Evolutionary conservation across 768 basidiomycete species (phyloP), one percentile per base, ranked within the genome.

Genomic region (Tephrocybe sp.): DNA sequence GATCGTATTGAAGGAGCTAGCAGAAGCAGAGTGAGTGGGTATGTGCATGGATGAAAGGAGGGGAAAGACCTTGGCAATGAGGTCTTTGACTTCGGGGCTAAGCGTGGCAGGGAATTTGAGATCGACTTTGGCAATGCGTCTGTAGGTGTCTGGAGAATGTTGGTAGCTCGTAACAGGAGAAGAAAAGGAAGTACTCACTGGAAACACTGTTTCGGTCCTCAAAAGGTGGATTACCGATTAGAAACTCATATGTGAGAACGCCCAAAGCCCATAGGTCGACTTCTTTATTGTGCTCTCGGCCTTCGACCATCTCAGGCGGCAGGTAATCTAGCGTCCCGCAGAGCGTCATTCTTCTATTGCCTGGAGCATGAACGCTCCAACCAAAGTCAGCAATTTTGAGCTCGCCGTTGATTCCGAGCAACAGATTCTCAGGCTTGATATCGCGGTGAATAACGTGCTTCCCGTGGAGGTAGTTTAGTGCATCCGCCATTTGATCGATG

Each of bases 371-470:
- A 7, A 97, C 93, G 61, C 88, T 93, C 96, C 97, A 99, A 9
- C 97, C 97, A 68, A 98, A 98, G 69, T 98, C 96, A 3, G 86
- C 97, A 55, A 99, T 96, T 78, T 99, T 98, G 61, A 99, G 75
- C 66, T 98, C 96, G 34, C 96, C 96, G 59, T 94, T 93, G 62
- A 98, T 82, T 10, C 95, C 95, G 11, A 98, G 75, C 26, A 99
- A 78, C 43, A 99, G 70, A 67, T 99, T 99, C 73, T 99, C 96
- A 0, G 97, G 97, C 69, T 99, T 99, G 73, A 99, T 99, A 62
- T 99, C 97, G 26, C 97, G 84, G 68, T 99, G 97, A 45, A 98
- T 99, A 63, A 99, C 94, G 63, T 98, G 95, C 65, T 98, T 99
- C 46, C 77, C 73, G 65, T 99, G 97, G 15, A 98, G 78, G 65